These are phyloP conservation scores for Arxiozyma slooffiae DNA, from an alignment of 1,139 yeast species.

Conservation along the genomic window DNA sequence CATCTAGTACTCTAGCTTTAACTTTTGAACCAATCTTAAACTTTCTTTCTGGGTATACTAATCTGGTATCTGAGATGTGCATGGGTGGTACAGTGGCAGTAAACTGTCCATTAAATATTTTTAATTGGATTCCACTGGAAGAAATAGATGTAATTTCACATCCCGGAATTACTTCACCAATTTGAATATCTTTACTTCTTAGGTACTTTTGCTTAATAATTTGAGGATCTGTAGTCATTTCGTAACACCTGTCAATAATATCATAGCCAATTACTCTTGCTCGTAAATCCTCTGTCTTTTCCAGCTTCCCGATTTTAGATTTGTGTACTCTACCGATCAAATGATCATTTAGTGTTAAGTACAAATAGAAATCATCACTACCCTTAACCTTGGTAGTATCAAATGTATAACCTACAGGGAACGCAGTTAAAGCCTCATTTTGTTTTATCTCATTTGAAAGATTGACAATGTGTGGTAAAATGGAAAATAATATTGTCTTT, in stretches of 20 bases:
- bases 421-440: constrained; percentile 43
- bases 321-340: constrained; percentile 59
- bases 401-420: constrained; percentile 67
- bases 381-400: constrained; percentile 55
- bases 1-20: constrained; percentile 51
- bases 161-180: constrained; percentile 56
- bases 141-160: constrained; percentile 54
- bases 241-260: constrained; percentile 52
- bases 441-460: constrained; percentile 20
- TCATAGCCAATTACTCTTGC: constrained; percentile 75
- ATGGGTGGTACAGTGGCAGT: constrained; percentile 64
- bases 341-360: constrained; percentile 50
- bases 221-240: constrained; percentile 59
- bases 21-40: constrained; percentile 76
- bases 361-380: constrained; percentile 46
- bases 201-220: constrained; percentile 57
- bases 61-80: constrained; percentile 76
- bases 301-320: constrained; percentile 52
- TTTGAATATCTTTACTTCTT: constrained; percentile 59
- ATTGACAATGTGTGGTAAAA: constrained; percentile 45
- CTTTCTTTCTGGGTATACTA: constrained; percentile 84
- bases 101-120: constrained; percentile 50
- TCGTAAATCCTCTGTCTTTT: constrained; percentile 41
- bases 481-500: constrained; percentile 54
- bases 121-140: constrained; percentile 59